phyloP scores from a whole-genome alignment of 768 basidiomycete genomes.

The Leccinum incarnatum region DNA sequence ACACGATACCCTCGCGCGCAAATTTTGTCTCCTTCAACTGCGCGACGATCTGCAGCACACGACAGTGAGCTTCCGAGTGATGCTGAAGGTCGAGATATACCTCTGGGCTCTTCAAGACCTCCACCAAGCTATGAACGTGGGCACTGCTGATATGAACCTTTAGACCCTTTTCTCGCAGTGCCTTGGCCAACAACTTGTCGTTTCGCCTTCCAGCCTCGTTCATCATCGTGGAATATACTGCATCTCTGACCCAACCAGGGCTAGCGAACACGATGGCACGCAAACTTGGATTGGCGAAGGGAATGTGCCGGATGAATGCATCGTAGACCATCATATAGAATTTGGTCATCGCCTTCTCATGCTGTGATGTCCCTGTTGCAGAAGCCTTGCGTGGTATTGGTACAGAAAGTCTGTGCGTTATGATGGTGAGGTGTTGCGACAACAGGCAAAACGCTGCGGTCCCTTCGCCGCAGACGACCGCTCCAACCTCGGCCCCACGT shows the following conservation, averaged over 20 bases:
- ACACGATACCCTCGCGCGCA: conserved; percentile 85
- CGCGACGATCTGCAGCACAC: conserved; percentile 51
- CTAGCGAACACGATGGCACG: conserved; percentile 95
- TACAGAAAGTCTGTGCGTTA: conserved; percentile 86
- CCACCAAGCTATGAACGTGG: conserved; percentile 94
- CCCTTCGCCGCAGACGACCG: conserved; percentile 95
- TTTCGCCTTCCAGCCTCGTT: conserved; percentile 75
- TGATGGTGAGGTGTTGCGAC: conserved; percentile 95
- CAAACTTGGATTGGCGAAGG: conserved; percentile 67
- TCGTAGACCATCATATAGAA: conserved; percentile 87
- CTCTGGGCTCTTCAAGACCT: conserved; percentile 93
- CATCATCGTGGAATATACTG: conserved; percentile 80
- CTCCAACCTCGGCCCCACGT: conserved; percentile 92
- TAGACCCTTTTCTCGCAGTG: conserved; percentile 77
- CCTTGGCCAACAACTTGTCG: conserved; percentile 79
- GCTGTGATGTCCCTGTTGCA: conserved; percentile 72
- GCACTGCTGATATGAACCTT: conserved; percentile 90
- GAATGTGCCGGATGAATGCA: conserved; percentile 86
- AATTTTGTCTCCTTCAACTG: conserved; percentile 95
- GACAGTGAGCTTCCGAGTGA: not conserved
- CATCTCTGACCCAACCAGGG: conserved; percentile 93
- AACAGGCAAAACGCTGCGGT: conserved; percentile 91
- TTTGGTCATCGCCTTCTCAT: conserved; percentile 85
- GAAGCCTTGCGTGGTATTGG: conserved; percentile 91
- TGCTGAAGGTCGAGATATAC: conserved; percentile 40